Evolutionary conservation across 441 rosid species (phyloP).

Genomic region (Geranium incanum): DNA sequence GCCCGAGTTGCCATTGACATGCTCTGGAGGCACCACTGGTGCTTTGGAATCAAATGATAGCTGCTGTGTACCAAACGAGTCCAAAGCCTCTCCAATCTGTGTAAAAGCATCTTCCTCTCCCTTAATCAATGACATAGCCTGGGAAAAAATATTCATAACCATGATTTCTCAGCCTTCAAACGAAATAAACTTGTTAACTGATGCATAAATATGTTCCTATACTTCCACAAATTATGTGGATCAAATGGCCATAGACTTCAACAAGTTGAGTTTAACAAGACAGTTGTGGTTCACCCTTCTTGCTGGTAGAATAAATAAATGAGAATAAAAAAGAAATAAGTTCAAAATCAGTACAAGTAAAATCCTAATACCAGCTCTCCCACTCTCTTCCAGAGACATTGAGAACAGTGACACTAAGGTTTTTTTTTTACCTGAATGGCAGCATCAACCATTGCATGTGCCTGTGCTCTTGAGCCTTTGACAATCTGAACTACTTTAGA

Average conservation of each 20-base stretch:
- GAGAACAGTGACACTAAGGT: not conserved
- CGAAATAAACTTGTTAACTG: not conserved
- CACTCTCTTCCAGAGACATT: not conserved
- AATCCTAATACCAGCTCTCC: not conserved
- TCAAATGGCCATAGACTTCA: too few relatives aligned
- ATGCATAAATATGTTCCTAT: not conserved
- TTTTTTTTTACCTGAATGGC: constrained; percentile 59
- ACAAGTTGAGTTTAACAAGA: not conserved
- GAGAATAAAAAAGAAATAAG: not conserved
- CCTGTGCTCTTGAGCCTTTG: constrained; percentile 55
- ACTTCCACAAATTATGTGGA: not conserved
- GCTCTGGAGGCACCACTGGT: constrained; percentile 34
- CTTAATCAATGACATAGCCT: constrained; percentile 66
- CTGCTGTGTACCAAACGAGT: constrained; percentile 40
- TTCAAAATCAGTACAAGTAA: not conserved
- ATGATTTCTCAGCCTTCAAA: not conserved
- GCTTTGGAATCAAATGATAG: constrained; percentile 29
- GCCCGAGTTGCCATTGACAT: constrained; percentile 29
- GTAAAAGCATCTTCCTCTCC: constrained; percentile 70
- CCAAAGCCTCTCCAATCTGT: constrained; percentile 65
- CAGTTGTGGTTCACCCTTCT: not conserved
- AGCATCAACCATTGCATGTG: constrained; percentile 72
- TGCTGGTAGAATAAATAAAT: not conserved
- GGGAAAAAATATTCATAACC: constrained; percentile 14
- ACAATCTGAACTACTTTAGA: constrained; percentile 64